phyloP scores from a whole-genome alignment of 2,329 filamentous ascomycete genomes.

The Aspergillus melleus region DNA sequence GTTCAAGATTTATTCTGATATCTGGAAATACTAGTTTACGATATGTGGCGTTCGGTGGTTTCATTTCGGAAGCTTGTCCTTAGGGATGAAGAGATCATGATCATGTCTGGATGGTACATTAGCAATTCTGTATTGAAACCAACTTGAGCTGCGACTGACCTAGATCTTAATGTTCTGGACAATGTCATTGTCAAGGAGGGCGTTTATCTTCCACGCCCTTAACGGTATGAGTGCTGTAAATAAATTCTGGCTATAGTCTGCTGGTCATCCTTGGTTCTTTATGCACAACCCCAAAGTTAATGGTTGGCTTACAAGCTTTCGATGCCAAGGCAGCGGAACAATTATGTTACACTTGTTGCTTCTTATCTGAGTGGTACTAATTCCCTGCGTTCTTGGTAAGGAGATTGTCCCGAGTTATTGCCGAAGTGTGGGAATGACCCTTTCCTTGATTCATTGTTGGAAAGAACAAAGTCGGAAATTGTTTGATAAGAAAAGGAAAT shows the following conservation, averaged over 20 bases:
- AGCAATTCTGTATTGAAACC: background rate
- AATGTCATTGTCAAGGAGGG: background rate
- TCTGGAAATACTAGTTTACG: background rate
- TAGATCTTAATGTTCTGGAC: background rate
- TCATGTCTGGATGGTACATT: background rate
- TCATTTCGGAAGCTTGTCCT: background rate
- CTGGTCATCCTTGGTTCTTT: too few relatives aligned
- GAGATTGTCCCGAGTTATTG: too few relatives aligned
- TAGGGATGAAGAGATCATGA: background rate
- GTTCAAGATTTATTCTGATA: background rate
- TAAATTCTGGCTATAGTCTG: too few relatives aligned
- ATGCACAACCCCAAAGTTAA: background rate
- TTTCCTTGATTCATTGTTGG: background rate
- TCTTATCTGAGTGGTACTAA: background rate
- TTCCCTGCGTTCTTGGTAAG: background rate
- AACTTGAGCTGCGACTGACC: background rate
- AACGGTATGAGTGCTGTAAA: too few relatives aligned
- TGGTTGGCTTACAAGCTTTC: too few relatives aligned
- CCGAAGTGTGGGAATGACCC: too few relatives aligned
- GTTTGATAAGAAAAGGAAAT: background rate
- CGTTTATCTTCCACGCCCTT: background rate
- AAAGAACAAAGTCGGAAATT: background rate
- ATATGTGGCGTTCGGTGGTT: background rate
- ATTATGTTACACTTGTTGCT: background rate
- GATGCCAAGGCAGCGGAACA: too few relatives aligned